Evolutionary conservation across 768 basidiomycete species (phyloP), one percentile per base, ranked within the genome.

Genomic region (Amanita pallidorosea): DNA sequence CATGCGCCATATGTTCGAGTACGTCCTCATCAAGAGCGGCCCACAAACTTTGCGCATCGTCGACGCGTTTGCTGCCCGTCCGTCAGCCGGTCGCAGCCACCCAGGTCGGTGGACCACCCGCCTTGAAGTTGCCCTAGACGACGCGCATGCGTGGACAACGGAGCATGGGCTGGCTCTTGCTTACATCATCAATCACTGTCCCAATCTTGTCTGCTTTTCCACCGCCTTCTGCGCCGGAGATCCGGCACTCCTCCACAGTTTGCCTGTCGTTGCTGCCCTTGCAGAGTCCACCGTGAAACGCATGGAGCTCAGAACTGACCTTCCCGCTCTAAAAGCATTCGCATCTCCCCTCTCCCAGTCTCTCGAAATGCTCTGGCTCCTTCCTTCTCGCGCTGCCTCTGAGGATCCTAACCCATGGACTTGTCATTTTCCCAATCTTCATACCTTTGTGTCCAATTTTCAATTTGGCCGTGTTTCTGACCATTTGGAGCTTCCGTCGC

Each of bases 131-230:
- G 57, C 53, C 2, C 53, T 62, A 15, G 59, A 60, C 54, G 58
- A 55, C 25, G 50, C 51, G 20, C 59, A 60, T 40, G 41, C 29
- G 7, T 64, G 61, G 61, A 54, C 47, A 3, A 12, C 37, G 25
- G 37, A 36, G 17, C 61, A 64, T 50, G 49, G 55, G 4, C 31
- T 34, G 7, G 61, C 63, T 3, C 54, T 64, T 36, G 41, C 42
- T 25, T 52, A 49, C 20, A 60, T 64, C 33, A 52, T 62, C 43
- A 48, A 47, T 38, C n/a, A 22, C 29, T 64, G 63, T 33, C 52
- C 55, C 18, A 64, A 62, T 51, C 53, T 64, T 8, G 49, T 54
- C 11, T 57, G 54, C 22, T 61, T 64, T 41, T 64, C 63, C 15
- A 57, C 57, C 13, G 54, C 53, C n/a, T 57, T 58, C 41, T 58